phyloP scores from a whole-genome alignment of 805 yeast genomes.

The Babjeviella inositovora region DNA sequence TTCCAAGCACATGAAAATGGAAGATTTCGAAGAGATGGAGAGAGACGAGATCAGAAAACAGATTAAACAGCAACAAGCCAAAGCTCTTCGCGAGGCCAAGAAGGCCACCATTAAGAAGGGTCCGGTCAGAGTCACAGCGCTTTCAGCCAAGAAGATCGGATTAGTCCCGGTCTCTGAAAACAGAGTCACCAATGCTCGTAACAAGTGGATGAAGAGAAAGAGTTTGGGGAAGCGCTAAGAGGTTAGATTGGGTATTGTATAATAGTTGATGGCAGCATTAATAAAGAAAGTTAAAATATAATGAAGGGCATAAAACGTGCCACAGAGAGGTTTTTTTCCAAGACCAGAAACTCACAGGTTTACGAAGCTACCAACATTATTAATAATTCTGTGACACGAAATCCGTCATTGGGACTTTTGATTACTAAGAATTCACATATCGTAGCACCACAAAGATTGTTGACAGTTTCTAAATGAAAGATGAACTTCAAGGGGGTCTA shows the following conservation, averaged over 20 bases:
- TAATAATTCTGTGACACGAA: too few relatives aligned
- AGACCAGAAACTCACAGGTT: too few relatives aligned
- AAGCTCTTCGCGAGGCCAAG: slow-evolving; percentile 1
- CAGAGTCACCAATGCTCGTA: background rate
- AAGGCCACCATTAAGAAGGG: background rate
- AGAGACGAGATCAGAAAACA: background rate
- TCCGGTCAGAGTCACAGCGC: background rate
- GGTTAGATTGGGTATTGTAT: background rate
- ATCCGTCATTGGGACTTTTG: too few relatives aligned
- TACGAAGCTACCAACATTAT: too few relatives aligned
- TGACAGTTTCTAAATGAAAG: too few relatives aligned
- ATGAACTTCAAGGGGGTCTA: too few relatives aligned
- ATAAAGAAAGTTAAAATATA: too few relatives aligned
- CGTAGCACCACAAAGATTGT: too few relatives aligned
- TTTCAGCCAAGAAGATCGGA: background rate
- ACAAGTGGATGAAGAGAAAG: slow-evolving; percentile 1
- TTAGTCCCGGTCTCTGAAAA: slow-evolving; percentile 1
- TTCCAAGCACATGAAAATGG: slow-evolving; percentile 1
- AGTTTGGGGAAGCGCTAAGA: background rate
- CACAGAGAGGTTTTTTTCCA: too few relatives aligned
- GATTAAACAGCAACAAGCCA: background rate
- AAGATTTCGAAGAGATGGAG: slow-evolving; percentile 1
- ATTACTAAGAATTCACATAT: too few relatives aligned
- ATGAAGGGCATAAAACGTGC: too few relatives aligned
- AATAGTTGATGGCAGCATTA: too few relatives aligned